Conservation (phyloP, 345 rosid species). For the Bretschneidera sinensis region DNA sequence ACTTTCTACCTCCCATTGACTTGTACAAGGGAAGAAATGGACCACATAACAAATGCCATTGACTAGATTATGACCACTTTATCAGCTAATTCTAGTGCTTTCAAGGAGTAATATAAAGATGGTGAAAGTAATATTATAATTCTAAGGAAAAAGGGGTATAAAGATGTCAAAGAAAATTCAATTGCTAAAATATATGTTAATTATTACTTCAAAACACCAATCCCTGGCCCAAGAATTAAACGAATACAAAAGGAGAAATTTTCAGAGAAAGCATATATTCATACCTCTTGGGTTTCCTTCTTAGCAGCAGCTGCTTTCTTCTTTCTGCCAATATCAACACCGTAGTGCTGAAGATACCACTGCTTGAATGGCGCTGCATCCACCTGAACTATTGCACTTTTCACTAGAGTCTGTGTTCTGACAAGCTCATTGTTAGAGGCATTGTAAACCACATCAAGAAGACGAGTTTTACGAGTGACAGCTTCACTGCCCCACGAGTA, state of each 20-base stretch:
- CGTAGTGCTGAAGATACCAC: conserved; percentile 1
- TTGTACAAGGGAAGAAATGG: too few relatives aligned
- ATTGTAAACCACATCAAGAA: conserved; percentile 3
- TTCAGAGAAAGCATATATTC: background rate
- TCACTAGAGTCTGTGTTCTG: background rate
- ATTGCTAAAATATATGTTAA: too few relatives aligned
- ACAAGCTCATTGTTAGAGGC: conserved; percentile 1
- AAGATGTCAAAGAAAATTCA: too few relatives aligned
- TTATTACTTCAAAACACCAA: too few relatives aligned
- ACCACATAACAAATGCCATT: too few relatives aligned
- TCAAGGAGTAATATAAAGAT: too few relatives aligned
- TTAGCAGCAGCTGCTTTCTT: background rate
- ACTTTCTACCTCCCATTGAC: too few relatives aligned
- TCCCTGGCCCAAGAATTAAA: too few relatives aligned
- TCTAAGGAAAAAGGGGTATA: too few relatives aligned
- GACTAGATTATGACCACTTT: too few relatives aligned
- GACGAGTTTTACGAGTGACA: background rate
- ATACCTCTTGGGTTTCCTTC: background rate
- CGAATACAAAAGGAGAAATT: background rate
- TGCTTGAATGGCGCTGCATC: conserved; percentile 2
- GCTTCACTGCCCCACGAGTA: conserved; percentile 1
- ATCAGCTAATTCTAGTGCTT: too few relatives aligned
- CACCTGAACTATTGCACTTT: conserved; percentile 1
- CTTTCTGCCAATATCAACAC: background rate
- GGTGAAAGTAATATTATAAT: too few relatives aligned